Percentiles rank a stretch among this genome's conserved stretches.
These are phyloP conservation scores for Cenchrus fungigraminus DNA, from an alignment of 176 grass and related monocot genomes.

Conservation along the genomic window DNA sequence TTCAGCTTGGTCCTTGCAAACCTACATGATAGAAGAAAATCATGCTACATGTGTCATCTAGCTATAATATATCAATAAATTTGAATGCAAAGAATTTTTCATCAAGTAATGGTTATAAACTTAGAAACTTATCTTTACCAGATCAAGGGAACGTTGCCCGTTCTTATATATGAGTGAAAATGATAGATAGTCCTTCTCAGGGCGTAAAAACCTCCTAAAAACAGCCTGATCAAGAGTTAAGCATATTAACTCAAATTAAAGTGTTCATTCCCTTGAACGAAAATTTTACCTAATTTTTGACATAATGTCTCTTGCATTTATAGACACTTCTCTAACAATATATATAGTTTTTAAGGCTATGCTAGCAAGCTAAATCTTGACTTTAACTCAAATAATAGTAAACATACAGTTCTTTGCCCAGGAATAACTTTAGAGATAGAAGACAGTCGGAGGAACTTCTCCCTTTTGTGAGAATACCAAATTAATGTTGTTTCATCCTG, in stretches of 20 bases:
- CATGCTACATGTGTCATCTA: neutral
- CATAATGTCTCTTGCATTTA: neutral
- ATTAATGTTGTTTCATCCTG: conserved; percentile 86
- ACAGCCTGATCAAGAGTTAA: conserved; percentile 56
- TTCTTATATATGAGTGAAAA: conserved; percentile 96
- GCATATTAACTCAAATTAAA: conserved; percentile 19
- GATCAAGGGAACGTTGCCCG: conserved; percentile 91
- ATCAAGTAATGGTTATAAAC: neutral
- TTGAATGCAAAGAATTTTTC: conserved; percentile 35
- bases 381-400: conserved; percentile 15
- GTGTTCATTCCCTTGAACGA: conserved; percentile 1
- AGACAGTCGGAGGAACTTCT: conserved; percentile 71
- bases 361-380: neutral
- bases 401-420: conserved; percentile 93
- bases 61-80: conserved; percentile 2
- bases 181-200: conserved; percentile 97
- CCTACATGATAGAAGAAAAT: conserved; percentile 48
- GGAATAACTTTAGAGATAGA: conserved; percentile 82
- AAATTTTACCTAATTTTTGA: conserved; percentile 13
- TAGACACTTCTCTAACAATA: neutral
- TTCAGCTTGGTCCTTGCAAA: conserved; percentile 98
- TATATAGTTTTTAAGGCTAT: conserved; percentile 3
- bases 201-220: conserved; percentile 82
- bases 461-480: conserved; percentile 91
- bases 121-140: conserved; percentile 59